Percentiles rank a stretch among this genome's conserved stretches.
These are phyloP conservation scores for Beta vulgaris DNA, from an alignment of 148 eudicot genomes.

Conservation along the genomic window DNA sequence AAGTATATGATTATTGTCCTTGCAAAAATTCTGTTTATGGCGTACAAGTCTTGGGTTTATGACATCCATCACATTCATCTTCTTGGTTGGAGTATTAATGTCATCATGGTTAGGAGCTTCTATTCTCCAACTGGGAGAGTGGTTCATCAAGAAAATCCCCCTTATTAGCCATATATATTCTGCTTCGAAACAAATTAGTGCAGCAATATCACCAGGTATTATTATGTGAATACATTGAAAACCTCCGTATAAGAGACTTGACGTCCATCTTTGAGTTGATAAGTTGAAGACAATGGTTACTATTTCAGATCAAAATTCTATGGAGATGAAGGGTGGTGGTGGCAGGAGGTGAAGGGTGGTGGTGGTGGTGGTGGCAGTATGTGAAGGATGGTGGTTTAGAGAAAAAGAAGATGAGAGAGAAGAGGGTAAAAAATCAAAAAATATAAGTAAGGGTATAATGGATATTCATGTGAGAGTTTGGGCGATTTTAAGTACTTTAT, in stretches of 20 bases:
- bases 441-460: too few relatives aligned
- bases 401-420: too few relatives aligned
- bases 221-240: too few relatives aligned
- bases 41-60: constrained; percentile 64
- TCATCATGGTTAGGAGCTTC: constrained; percentile 85
- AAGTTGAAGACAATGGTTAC: constrained; percentile 5
- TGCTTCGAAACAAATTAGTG: constrained; percentile 86
- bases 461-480: too few relatives aligned
- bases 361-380: too few relatives aligned
- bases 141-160: constrained; percentile 83
- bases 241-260: neutral
- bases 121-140: constrained; percentile 62
- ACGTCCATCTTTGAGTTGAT: neutral
- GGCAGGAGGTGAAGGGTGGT: too few relatives aligned
- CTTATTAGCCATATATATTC: constrained; percentile 67
- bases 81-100: constrained; percentile 81
- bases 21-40: neutral
- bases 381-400: too few relatives aligned
- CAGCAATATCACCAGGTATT: constrained; percentile 84
- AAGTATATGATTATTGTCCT: neutral
- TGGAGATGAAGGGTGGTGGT: too few relatives aligned
- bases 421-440: too few relatives aligned
- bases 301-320: constrained; percentile 61
- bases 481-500: too few relatives aligned
- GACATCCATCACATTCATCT: constrained; percentile 67